Evolutionary conservation across 176 grass and related monocot genomes (phyloP).

Genomic region (Elymus sibiricus): DNA sequence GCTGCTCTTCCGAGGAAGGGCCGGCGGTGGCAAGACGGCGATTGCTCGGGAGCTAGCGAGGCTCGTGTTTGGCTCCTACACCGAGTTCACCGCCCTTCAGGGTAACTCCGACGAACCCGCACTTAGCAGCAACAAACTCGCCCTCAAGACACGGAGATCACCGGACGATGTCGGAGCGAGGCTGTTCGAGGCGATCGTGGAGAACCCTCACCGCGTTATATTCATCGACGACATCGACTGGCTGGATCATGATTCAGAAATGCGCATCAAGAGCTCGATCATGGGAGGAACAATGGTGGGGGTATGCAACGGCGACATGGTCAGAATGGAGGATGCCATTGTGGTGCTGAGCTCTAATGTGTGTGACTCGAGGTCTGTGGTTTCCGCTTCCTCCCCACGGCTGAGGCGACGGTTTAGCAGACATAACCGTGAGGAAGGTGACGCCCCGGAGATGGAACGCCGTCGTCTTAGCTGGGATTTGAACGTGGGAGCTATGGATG

Average conservation of each 20-base stretch:
- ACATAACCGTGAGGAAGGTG: constrained; percentile 6
- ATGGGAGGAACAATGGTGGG: constrained; percentile 6
- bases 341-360: constrained; percentile 43
- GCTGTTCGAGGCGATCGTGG: no score
- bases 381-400: constrained; percentile 30
- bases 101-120: no score
- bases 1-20: constrained; percentile 61
- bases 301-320: constrained; percentile 27
- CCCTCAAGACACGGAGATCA: no score
- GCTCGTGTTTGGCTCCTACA: constrained; percentile 59
- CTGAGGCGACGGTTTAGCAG: no score
- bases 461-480: constrained; percentile 48
- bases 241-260: constrained; percentile 8
- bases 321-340: constrained; percentile 50
- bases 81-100: no score
- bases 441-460: not conserved
- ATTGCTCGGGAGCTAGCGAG: constrained; percentile 59
- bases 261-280: constrained; percentile 31
- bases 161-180: no score
- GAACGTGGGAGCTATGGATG: not conserved
- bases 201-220: no score
- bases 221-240: no score
- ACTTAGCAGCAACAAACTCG: no score
- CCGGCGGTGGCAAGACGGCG: constrained; percentile 39
- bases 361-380: no score